Evolutionary conservation across 2,329 filamentous ascomycete species (phyloP), one percentile per base, ranked within the genome.

Genomic region (Fusarium sp.): DNA sequence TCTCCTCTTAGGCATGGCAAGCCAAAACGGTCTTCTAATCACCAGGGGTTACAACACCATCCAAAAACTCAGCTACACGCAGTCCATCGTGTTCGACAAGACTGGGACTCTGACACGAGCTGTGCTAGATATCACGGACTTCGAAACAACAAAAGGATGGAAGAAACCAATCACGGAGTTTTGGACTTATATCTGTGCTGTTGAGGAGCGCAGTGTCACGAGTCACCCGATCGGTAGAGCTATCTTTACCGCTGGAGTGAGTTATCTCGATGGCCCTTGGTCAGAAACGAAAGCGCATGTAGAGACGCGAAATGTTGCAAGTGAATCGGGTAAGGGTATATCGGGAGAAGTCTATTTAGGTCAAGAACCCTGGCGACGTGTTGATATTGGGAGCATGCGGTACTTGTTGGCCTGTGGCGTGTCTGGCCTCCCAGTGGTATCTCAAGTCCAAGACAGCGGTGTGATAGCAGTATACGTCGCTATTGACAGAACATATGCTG

Each of bases 381-480:
- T 39, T 29, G 19, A n/a, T 12, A 54, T 54, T 6, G 49, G 49
- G 2, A 54, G 19, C 19, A 21, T n/a, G 25, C 23, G 35, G 4
- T 54, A 54, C 10, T 21, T 54, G 15, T 0, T 21, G 15, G 39
- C 49, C 3, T 54, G 18, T 4, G 23, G 12, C 1, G 25, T 54
- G 4, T n/a, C 6, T 8, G 5, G 15, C n/a, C 19, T 39, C 23
- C 14, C 35, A 4, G 23, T 0, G 2, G 12, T 10, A 3, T 27
- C 19, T 6, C 2, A n/a, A 23, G 25, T 1, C 4, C 3, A 11
- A 3, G 18, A 23, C 4, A 8, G 23, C 5, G 35, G 35, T 11
- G 12, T 29, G 6, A 39, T 54, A 39, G 25, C 23, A n/a, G 49
- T 39, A 14, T 29, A 54, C 10, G 23, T 54, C 14, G 23, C 33